Percentiles rank a stretch among this genome's conserved stretches.
Evolutionary conservation across 441 rosid species (phyloP).

Genomic region (Erodium chrysanthum): DNA sequence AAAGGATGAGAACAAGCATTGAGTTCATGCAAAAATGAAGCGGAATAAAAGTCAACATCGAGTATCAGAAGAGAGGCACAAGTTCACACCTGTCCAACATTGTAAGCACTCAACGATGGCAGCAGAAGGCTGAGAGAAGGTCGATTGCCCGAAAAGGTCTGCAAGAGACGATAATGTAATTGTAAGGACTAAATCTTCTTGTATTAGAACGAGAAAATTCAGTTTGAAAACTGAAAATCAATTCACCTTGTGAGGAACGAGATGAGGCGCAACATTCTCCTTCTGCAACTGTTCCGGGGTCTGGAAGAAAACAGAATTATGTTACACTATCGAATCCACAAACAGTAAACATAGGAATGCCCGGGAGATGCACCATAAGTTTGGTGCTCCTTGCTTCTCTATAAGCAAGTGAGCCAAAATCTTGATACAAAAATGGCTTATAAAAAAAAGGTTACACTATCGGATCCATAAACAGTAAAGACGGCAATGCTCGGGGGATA

Average conservation of each 20-base stretch:
- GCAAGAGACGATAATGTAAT: slow-evolving; percentile 16
- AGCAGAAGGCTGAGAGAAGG: slow-evolving; percentile 92
- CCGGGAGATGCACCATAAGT: no score
- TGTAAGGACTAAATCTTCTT: slow-evolving; percentile 13
- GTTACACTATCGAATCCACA: slow-evolving; percentile 11
- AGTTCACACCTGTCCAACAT: slow-evolving; percentile 65
- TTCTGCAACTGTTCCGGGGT: slow-evolving; percentile 69
- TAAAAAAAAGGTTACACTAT: no score
- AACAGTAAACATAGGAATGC: neutral
- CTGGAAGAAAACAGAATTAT: slow-evolving; percentile 28
- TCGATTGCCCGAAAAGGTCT: slow-evolving; percentile 82
- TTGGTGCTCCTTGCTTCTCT: no score
- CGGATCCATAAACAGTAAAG: no score
- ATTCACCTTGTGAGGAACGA: slow-evolving; percentile 84
- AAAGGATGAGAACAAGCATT: neutral
- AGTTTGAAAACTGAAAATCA: slow-evolving; percentile 10
- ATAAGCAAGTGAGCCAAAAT: no score
- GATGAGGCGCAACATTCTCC: slow-evolving; percentile 64
- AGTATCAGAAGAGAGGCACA: neutral
- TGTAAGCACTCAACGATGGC: slow-evolving; percentile 61
- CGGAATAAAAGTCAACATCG: neutral
- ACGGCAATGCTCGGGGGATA: no score
- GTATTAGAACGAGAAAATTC: slow-evolving; percentile 2
- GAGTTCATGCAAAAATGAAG: neutral
- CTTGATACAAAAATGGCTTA: no score